A percentile compares a stretch with the other conserved stretches of the same genome.
Evolutionary conservation across 2,329 filamentous ascomycete genomes (phyloP).

Genomic region (Aspergillus pseudoviridinutans): DNA sequence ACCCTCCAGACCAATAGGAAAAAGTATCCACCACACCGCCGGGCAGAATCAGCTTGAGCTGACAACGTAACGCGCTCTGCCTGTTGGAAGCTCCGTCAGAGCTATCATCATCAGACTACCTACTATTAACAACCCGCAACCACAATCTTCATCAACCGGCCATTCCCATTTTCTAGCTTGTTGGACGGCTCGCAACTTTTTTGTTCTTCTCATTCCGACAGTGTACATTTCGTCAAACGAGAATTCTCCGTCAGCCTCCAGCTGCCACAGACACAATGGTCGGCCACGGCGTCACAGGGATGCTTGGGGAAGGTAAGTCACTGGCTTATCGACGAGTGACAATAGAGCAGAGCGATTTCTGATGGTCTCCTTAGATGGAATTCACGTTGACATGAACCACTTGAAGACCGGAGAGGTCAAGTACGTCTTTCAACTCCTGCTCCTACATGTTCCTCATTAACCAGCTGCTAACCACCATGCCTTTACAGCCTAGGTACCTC

Average conservation of each 20-base stretch:
- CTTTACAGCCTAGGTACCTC: constrained; percentile 80
- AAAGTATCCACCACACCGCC: constrained; percentile 12
- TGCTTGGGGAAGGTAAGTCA: constrained; percentile 43
- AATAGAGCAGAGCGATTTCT: constrained; percentile 6
- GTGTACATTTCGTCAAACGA: not conserved
- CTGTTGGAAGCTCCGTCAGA: constrained; percentile 26
- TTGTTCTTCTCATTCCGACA: constrained; percentile 3
- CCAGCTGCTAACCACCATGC: constrained; percentile 27
- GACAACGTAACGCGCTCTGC: constrained; percentile 26
- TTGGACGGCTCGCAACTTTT: not conserved
- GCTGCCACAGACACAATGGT: constrained; percentile 31
- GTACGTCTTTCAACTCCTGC: constrained; percentile 53
- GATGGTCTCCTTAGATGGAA: constrained; percentile 69
- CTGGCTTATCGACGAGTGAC: constrained; percentile 10
- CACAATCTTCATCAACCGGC: not conserved
- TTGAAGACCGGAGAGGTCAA: constrained; percentile 99
- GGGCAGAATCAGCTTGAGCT: constrained; percentile 18
- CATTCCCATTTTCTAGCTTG: not conserved
- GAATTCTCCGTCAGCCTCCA: not conserved
- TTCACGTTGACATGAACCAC: constrained; percentile 98
- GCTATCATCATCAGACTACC: constrained; percentile 8
- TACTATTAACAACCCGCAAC: not conserved
- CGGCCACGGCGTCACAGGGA: constrained; percentile 37
- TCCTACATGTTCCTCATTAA: not conserved
- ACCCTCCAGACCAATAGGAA: constrained; percentile 9